These are phyloP conservation scores for Ceratobasidium sp. DNA, from an alignment of 1,284 basidiomycete species.

Conservation along the genomic window DNA sequence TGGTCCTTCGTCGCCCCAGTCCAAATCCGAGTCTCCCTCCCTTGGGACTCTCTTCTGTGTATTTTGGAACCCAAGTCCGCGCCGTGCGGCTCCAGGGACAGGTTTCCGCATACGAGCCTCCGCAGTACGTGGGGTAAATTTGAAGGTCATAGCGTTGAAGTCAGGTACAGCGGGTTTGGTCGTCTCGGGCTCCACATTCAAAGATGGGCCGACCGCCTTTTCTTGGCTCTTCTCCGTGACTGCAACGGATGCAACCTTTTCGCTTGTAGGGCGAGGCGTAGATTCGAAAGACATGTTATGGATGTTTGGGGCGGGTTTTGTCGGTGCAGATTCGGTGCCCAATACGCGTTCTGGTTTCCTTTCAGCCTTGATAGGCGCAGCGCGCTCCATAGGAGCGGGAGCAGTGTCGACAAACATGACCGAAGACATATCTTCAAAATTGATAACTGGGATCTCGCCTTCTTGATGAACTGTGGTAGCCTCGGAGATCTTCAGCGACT, in stretches of 20 bases:
- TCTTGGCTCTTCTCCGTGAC: too few relatives aligned
- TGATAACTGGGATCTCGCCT: constrained; percentile 16
- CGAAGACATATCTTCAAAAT: constrained; percentile 40
- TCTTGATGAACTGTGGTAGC: not conserved
- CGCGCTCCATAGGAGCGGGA: constrained; percentile 4
- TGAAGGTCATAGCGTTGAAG: constrained; percentile 35
- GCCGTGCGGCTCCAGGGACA: constrained; percentile 1
- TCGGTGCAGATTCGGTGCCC: not conserved
- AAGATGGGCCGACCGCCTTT: too few relatives aligned
- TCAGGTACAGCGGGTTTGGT: constrained; percentile 23
- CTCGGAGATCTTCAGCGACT: too few relatives aligned
- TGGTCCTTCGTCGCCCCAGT: constrained; percentile 66
- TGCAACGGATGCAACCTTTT: too few relatives aligned
- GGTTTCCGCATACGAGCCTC: constrained; percentile 26
- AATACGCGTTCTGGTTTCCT: not conserved
- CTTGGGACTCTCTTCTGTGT: constrained; percentile 21
- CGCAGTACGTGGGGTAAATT: constrained; percentile 22
- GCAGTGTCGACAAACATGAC: constrained; percentile 39
- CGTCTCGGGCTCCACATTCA: not conserved
- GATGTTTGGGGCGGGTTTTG: constrained; percentile 1
- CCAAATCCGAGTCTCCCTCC: constrained; percentile 75
- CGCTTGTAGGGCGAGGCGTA: constrained; percentile 1
- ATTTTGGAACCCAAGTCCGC: constrained; percentile 23
- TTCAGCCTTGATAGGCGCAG: not conserved
- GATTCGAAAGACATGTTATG: constrained; percentile 14